Conservation (phyloP, 2,329 filamentous ascomycete species). For the Reticulascus tulasneorum region DNA sequence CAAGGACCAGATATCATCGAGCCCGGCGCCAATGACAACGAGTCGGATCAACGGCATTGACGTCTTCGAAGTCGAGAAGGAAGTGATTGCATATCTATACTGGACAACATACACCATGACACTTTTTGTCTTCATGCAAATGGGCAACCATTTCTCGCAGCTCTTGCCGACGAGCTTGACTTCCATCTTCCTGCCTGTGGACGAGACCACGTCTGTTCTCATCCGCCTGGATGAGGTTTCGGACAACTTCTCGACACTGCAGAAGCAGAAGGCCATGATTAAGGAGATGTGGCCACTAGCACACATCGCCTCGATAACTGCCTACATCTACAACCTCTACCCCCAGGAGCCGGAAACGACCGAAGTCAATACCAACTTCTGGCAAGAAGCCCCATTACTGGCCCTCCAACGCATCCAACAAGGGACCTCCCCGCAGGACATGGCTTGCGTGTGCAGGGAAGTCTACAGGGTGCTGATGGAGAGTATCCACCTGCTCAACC, state of each 20-base stretch:
- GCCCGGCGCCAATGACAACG: slow-evolving; percentile 21
- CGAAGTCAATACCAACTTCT: slow-evolving; percentile 14
- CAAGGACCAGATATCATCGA: slow-evolving; percentile 24
- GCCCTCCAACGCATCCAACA: slow-evolving; percentile 18
- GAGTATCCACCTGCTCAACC: slow-evolving; percentile 19
- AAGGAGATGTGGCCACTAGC: slow-evolving; percentile 31
- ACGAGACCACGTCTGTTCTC: slow-evolving; percentile 23
- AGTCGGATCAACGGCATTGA: slow-evolving; percentile 38
- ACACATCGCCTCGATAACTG: slow-evolving; percentile 25
- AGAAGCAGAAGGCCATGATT: slow-evolving; percentile 28
- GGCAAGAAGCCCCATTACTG: slow-evolving; percentile 18
- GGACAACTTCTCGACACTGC: slow-evolving; percentile 31
- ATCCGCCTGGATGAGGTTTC: slow-evolving; percentile 30
- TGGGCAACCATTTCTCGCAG: slow-evolving; percentile 21
- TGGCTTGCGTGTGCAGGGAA: slow-evolving; percentile 21
- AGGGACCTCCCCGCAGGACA: slow-evolving; percentile 15
- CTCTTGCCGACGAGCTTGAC: slow-evolving; percentile 19
- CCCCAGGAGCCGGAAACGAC: slow-evolving; percentile 14
- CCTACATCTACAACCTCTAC: slow-evolving; percentile 23
- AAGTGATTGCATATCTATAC: slow-evolving; percentile 33
- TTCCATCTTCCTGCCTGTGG: slow-evolving; percentile 23
- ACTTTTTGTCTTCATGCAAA: slow-evolving; percentile 34
- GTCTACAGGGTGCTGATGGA: slow-evolving; percentile 22
- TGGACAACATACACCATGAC: slow-evolving; percentile 35
- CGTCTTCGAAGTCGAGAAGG: slow-evolving; percentile 34